Evolutionary conservation across 306 rosid species (phyloP).

Genomic region (Gynostemma pentaphyllum): DNA sequence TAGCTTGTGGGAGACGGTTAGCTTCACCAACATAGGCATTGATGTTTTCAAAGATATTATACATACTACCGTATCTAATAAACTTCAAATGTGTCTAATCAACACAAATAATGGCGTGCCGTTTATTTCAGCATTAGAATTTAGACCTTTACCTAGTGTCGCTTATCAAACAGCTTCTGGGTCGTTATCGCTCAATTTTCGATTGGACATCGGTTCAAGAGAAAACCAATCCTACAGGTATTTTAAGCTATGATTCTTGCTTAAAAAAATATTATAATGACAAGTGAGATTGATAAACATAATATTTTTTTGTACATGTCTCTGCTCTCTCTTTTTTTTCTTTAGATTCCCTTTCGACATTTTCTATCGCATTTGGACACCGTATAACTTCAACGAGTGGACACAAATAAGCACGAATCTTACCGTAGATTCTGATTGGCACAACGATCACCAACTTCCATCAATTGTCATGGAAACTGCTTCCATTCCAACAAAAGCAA

Average conservation of each 20-base stretch:
- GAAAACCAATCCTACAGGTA: slow-evolving; percentile 5
- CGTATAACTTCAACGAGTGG: not conserved
- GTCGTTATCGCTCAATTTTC: not conserved
- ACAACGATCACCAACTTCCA: slow-evolving; percentile 10
- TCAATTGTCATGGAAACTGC: slow-evolving; percentile 21
- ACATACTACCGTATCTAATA: slow-evolving; percentile 11
- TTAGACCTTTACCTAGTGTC: slow-evolving; percentile 12
- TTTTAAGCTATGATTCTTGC: not conserved
- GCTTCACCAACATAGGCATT: not conserved
- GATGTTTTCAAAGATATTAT: slow-evolving; percentile 10
- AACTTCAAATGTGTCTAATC: slow-evolving; percentile 27
- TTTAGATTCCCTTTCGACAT: slow-evolving; percentile 23
- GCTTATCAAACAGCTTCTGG: slow-evolving; percentile 6
- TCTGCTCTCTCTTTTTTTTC: not conserved
- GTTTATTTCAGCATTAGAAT: slow-evolving; percentile 29
- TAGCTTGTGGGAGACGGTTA: slow-evolving; percentile 17
- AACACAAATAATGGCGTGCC: slow-evolving; percentile 25
- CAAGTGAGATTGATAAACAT: not conserved
- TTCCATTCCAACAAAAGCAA: not conserved
- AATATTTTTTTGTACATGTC: not conserved
- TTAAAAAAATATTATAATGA: no score
- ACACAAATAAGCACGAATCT: not conserved
- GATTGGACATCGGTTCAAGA: slow-evolving; percentile 10
- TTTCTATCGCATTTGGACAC: slow-evolving; percentile 26
- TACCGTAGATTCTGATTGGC: not conserved